phyloP scores from a whole-genome alignment of 1,139 yeast species.

The Hansenula lynferdii region DNA sequence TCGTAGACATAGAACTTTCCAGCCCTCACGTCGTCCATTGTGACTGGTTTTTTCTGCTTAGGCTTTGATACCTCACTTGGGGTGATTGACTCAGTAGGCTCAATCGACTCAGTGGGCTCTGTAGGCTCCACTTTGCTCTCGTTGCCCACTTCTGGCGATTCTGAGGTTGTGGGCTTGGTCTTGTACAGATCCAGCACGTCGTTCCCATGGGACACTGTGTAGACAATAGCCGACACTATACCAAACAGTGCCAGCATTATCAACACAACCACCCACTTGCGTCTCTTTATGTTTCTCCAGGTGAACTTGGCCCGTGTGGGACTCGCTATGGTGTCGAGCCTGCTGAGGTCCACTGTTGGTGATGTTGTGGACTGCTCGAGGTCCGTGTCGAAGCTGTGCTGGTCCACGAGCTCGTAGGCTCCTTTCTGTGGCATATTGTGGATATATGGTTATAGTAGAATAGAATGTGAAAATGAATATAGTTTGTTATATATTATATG shows the following conservation, averaged over 20 bases:
- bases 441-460: no score
- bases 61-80: not conserved
- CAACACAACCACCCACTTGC: conserved; percentile 5
- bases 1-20: conserved; percentile 26
- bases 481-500: no score
- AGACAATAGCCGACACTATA: conserved; percentile 4
- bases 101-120: no score
- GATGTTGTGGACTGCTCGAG: no score
- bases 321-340: conserved; percentile 14
- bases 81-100: not conserved
- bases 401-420: no score
- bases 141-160: not conserved
- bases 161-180: no score
- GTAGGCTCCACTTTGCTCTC: not conserved
- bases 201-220: conserved; percentile 10
- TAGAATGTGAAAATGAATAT: no score
- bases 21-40: conserved; percentile 24
- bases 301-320: conserved; percentile 1
- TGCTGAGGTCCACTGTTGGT: no score
- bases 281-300: conserved; percentile 1
- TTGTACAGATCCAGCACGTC: conserved; percentile 16
- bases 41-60: conserved; percentile 10
- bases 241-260: conserved; percentile 13
- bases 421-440: no score
- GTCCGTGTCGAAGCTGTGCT: no score